Percentiles rank a stretch among this genome's conserved stretches.
phyloP scores from a whole-genome alignment of 2,329 filamentous ascomycete species.

The Lachnum nothofagi region DNA sequence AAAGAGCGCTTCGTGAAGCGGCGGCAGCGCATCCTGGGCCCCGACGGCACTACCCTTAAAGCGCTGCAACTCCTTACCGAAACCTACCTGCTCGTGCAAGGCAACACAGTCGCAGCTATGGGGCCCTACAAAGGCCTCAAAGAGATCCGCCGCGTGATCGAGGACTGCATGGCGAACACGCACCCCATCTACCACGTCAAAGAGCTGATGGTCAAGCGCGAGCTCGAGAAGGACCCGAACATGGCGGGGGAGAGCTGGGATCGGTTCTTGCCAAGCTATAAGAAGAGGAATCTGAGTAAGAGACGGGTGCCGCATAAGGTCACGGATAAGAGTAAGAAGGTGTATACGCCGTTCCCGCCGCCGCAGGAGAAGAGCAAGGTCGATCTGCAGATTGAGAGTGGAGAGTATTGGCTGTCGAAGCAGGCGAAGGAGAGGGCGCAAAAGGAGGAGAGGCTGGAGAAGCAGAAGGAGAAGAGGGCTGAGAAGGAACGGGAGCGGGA shows the following conservation, averaged over 20 bases:
- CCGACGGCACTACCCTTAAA: slow-evolving; percentile 86
- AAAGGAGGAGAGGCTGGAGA: slow-evolving; percentile 74
- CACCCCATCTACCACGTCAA: slow-evolving; percentile 92
- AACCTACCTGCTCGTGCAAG: slow-evolving; percentile 92
- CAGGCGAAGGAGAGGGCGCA: slow-evolving; percentile 81
- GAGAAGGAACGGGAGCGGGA: slow-evolving; percentile 82
- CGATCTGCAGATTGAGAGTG: slow-evolving; percentile 93
- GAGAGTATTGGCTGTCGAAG: slow-evolving; percentile 94
- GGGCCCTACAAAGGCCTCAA: slow-evolving; percentile 90
- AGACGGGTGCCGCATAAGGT: slow-evolving; percentile 77
- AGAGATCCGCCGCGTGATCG: slow-evolving; percentile 80
- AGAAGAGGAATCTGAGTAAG: slow-evolving; percentile 84
- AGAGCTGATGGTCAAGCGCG: slow-evolving; percentile 87
- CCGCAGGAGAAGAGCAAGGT: slow-evolving; percentile 98
- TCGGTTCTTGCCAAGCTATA: slow-evolving; percentile 93
- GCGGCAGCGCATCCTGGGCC: slow-evolving; percentile 85
- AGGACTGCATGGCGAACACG: slow-evolving; percentile 95
- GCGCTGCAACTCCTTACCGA: slow-evolving; percentile 86
- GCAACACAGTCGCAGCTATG: slow-evolving; percentile 91
- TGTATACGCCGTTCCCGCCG: slow-evolving; percentile 95
- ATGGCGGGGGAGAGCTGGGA: slow-evolving; percentile 90
- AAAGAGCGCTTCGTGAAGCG: slow-evolving; percentile 96
- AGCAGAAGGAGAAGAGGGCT: slow-evolving; percentile 80
- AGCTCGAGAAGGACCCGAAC: slow-evolving; percentile 82
- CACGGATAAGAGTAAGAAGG: slow-evolving; percentile 88